Conservation (phyloP, 495 filamentous ascomycete species). For the Podospora pseudopauciseta region DNA sequence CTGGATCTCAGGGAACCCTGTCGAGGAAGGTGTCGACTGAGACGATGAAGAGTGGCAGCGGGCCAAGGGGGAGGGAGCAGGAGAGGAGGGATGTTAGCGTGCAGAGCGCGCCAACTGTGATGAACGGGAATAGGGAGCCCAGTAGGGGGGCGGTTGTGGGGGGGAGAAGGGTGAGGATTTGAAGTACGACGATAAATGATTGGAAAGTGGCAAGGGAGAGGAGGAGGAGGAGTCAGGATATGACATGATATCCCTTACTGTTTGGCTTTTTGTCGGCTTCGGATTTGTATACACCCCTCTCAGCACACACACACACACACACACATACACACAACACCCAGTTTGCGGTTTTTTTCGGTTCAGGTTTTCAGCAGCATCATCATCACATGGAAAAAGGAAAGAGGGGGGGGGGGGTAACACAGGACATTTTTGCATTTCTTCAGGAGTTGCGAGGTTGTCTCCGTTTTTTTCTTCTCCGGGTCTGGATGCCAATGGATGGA, state of each 20-base stretch:
- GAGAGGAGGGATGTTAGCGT: conserved; percentile 5
- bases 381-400: neutral
- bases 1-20: neutral
- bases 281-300: neutral
- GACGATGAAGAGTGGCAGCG: neutral
- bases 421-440: neutral
- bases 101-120: conserved; percentile 3
- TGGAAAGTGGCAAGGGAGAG: neutral
- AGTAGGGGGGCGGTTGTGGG: neutral
- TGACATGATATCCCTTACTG: neutral
- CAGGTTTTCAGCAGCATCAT: neutral
- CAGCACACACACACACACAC: neutral
- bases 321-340: neutral
- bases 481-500: neutral
- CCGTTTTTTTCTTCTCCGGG: neutral
- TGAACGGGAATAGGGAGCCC: neutral
- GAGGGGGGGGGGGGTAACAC: no score
- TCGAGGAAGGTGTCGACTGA: conserved; percentile 2
- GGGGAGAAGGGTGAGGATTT: neutral
- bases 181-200: neutral
- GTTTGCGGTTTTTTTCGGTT: neutral
- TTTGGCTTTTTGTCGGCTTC: neutral
- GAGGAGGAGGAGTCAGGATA: neutral
- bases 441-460: neutral
- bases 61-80: neutral